phyloP scores from a whole-genome alignment of 192 early-diverging fungal species.

The Podila clonocystis region DNA sequence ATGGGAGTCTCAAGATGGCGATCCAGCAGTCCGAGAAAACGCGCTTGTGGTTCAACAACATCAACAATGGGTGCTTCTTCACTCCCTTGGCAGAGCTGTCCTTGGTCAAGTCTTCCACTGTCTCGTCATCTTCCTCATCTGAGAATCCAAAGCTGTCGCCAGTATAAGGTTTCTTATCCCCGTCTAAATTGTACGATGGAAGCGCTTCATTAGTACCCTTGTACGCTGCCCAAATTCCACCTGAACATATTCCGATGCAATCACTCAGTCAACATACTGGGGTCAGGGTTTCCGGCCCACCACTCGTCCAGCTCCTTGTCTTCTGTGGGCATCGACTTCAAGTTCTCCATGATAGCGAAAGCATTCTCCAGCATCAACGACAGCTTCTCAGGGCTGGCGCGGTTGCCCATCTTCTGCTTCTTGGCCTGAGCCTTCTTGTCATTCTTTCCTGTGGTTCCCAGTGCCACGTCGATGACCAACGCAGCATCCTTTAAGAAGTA shows the following conservation, averaged over 20 bases:
- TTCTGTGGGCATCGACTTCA: slow-evolving; percentile 68
- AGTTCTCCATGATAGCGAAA: slow-evolving; percentile 65
- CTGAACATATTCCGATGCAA: not conserved
- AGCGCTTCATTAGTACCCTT: too few species aligned
- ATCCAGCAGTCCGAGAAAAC: slow-evolving; percentile 89
- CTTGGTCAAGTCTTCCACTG: slow-evolving; percentile 45
- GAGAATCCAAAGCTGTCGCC: slow-evolving; percentile 43
- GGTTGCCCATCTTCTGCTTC: slow-evolving; percentile 4
- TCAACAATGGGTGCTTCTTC: slow-evolving; percentile 42
- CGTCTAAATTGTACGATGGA: slow-evolving; percentile 9
- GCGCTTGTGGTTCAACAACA: slow-evolving; percentile 66
- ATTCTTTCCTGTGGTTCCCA: slow-evolving; percentile 25
- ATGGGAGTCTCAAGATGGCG: slow-evolving; percentile 73
- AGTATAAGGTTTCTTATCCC: slow-evolving; percentile 43
- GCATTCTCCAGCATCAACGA: slow-evolving; percentile 63
- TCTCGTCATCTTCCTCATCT: slow-evolving; percentile 36
- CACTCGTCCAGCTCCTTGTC: slow-evolving; percentile 65
- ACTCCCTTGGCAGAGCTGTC: slow-evolving; percentile 14
- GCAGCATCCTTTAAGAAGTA: slow-evolving; percentile 81
- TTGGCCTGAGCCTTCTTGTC: slow-evolving; percentile 16
- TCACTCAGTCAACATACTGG: slow-evolving; percentile 22
- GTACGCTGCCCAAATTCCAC: too few species aligned
- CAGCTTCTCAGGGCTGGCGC: slow-evolving; percentile 36
- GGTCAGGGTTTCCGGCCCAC: slow-evolving; percentile 68
- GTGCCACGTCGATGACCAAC: slow-evolving; percentile 49